Conservation (phyloP, 2,329 filamentous ascomycete genomes). For the Aspergillus bombycis region DNA sequence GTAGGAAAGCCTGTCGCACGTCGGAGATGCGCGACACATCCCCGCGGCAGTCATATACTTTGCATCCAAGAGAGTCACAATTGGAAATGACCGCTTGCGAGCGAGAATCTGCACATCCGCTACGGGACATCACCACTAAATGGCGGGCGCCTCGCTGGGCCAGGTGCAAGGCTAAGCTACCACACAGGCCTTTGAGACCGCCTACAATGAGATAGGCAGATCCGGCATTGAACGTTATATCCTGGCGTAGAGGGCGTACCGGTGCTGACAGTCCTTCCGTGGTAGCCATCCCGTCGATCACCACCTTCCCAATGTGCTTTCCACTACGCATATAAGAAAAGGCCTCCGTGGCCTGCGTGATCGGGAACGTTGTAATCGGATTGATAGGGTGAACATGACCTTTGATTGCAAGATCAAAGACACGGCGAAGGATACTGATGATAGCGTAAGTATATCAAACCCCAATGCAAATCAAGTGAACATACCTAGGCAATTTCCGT, state of each 20-base stretch:
- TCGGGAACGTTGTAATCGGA: slow-evolving; percentile 6
- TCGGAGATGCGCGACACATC: slow-evolving; percentile 18
- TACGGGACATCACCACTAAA: slow-evolving; percentile 15
- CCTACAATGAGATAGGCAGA: slow-evolving; percentile 16
- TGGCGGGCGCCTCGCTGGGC: slow-evolving; percentile 11
- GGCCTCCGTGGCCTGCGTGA: slow-evolving; percentile 20
- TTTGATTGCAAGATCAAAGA: neutral
- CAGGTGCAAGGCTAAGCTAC: slow-evolving; percentile 14
- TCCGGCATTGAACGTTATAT: neutral
- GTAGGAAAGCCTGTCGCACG: slow-evolving; percentile 13
- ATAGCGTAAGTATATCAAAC: neutral
- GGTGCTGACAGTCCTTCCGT: neutral
- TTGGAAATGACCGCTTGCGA: slow-evolving; percentile 9
- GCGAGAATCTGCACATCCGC: slow-evolving; percentile 7
- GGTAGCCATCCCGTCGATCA: slow-evolving; percentile 32
- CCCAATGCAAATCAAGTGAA: neutral
- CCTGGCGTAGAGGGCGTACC: neutral
- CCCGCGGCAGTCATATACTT: slow-evolving; percentile 2
- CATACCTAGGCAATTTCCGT: slow-evolving; percentile 3
- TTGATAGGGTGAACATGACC: slow-evolving; percentile 8
- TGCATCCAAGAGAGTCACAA: slow-evolving; percentile 4
- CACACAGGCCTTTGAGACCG: slow-evolving; percentile 17
- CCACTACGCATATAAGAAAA: slow-evolving; percentile 37
- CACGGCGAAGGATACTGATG: slow-evolving; percentile 4
- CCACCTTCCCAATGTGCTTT: slow-evolving; percentile 44